Conservation (phyloP, 805 yeast species). For the Pichia occidentalis region DNA sequence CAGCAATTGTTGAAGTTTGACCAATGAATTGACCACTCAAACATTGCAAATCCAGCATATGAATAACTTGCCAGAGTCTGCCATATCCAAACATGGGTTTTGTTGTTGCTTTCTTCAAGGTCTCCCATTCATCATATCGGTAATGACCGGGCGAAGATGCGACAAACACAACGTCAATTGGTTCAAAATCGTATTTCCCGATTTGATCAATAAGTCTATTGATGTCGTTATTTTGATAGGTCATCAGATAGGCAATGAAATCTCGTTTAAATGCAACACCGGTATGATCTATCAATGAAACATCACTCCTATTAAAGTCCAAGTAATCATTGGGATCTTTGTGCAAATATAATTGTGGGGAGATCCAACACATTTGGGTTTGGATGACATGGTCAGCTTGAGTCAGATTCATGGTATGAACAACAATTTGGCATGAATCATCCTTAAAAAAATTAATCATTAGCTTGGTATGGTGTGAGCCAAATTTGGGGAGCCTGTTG, state of each 20-base stretch:
- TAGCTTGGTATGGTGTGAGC: conserved; percentile 63
- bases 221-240: conserved; percentile 33
- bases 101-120: conserved; percentile 1
- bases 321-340: background rate
- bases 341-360: conserved; percentile 36
- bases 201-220: conserved; percentile 28
- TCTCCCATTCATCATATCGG: conserved; percentile 15
- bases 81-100: conserved; percentile 39
- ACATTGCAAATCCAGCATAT: conserved; percentile 28
- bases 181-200: conserved; percentile 36
- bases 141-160: conserved; percentile 48
- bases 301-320: conserved; percentile 6
- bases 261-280: conserved; percentile 38
- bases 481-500: conserved; percentile 25
- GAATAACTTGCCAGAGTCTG: conserved; percentile 36
- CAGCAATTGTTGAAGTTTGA: conserved; percentile 45
- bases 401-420: conserved; percentile 57
- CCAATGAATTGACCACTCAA: conserved; percentile 32
- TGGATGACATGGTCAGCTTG: conserved; percentile 46
- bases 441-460: conserved; percentile 51
- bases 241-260: conserved; percentile 37
- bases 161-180: conserved; percentile 45
- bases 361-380: conserved; percentile 62
- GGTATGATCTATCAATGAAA: conserved; percentile 9
- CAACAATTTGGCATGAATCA: conserved; percentile 41